phyloP scores from a whole-genome alignment of 2,329 filamentous ascomycete genomes.

The Ampelomyces quisqualis region DNA sequence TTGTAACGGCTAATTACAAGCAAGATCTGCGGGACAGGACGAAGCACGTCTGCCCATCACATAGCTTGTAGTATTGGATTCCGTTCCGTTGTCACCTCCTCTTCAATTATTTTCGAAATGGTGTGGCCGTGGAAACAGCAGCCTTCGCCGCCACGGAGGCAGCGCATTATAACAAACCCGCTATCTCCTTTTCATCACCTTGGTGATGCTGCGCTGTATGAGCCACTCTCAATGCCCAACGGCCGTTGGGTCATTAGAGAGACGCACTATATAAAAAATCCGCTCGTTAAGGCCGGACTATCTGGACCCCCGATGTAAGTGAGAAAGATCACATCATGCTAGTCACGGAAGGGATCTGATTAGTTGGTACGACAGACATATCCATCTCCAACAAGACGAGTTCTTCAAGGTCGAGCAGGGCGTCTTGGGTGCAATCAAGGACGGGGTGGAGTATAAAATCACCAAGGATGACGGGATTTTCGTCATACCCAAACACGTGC shows the following conservation, averaged over 20 bases:
- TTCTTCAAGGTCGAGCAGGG: constrained; percentile 3
- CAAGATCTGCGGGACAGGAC: background rate
- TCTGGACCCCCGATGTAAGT: constrained; percentile 1
- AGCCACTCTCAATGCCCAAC: background rate
- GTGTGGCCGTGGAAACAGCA: constrained; percentile 1
- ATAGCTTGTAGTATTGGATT: background rate
- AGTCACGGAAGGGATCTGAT: constrained; percentile 1
- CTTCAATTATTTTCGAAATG: constrained; percentile 1
- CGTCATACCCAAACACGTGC: background rate
- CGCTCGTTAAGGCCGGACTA: background rate
- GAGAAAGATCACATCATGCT: background rate
- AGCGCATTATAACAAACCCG: background rate
- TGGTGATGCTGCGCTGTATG: constrained; percentile 3
- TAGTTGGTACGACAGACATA: background rate
- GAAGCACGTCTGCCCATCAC: background rate
- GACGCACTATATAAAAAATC: constrained; percentile 1
- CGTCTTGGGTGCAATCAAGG: background rate
- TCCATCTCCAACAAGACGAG: background rate
- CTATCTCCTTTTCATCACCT: background rate
- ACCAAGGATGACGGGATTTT: constrained; percentile 3
- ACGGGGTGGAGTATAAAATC: background rate
- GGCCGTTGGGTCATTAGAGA: background rate
- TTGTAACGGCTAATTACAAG: background rate
- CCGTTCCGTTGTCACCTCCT: background rate
- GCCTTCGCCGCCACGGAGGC: background rate